A percentile compares a stretch with the other conserved stretches of the same genome.
Evolutionary conservation across 1,284 basidiomycete genomes (phyloP).

Genomic region (Puccinia polysora): DNA sequence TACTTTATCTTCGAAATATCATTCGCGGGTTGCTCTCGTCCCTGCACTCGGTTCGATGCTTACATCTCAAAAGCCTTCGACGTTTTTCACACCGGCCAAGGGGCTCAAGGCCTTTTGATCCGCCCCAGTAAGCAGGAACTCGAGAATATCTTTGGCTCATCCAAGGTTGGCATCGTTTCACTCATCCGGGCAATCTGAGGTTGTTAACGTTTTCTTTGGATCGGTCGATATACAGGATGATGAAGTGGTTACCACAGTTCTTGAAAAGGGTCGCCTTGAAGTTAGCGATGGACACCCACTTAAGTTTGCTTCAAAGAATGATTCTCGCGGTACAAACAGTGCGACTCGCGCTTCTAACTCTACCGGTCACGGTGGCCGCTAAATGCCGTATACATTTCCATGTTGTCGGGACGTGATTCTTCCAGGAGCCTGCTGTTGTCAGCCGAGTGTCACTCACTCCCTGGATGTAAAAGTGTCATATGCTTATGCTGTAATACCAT

Average conservation of each 20-base stretch:
- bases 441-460: too few relatives aligned
- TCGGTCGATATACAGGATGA: slow-evolving; percentile 8
- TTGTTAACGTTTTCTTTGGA: not conserved
- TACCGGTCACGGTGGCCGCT: slow-evolving; percentile 29
- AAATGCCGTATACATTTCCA: too few relatives aligned
- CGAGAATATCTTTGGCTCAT: slow-evolving; percentile 64
- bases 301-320: slow-evolving; percentile 40
- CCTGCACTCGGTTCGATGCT: not conserved
- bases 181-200: not conserved
- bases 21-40: not conserved
- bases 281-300: slow-evolving; percentile 31
- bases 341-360: not conserved
- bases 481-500: too few relatives aligned
- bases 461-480: too few relatives aligned
- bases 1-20: slow-evolving; percentile 3
- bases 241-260: slow-evolving; percentile 62
- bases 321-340: slow-evolving; percentile 25
- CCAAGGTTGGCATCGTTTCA: slow-evolving; percentile 57
- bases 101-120: slow-evolving; percentile 66
- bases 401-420: too few relatives aligned
- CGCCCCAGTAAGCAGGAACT: slow-evolving; percentile 71
- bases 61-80: slow-evolving; percentile 54
- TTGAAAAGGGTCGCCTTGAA: slow-evolving; percentile 63
- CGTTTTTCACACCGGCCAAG: slow-evolving; percentile 62
- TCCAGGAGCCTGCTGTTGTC: too few relatives aligned